Conservation (phyloP, 768 basidiomycete genomes). For the Termitomyces sp. region DNA sequence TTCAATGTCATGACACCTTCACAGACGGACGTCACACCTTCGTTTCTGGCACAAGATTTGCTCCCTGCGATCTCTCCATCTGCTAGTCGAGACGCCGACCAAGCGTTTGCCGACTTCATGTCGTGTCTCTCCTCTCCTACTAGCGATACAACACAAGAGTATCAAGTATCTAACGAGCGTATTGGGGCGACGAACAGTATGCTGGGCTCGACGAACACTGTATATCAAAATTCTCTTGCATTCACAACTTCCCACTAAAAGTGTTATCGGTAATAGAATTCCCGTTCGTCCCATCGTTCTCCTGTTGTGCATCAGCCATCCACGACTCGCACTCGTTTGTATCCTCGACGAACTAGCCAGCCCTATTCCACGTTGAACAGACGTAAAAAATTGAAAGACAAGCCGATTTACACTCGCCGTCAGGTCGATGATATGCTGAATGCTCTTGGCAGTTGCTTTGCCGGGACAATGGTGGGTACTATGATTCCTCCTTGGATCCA, state of each 20-base stretch:
- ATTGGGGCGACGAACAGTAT: background rate
- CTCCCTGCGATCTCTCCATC: background rate
- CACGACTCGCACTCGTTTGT: background rate
- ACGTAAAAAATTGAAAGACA: constrained; percentile 10
- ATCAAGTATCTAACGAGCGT: background rate
- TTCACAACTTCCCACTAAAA: background rate
- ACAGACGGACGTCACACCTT: background rate
- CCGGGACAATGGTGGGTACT: constrained; percentile 7
- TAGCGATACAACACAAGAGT: background rate
- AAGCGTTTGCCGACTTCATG: constrained; percentile 8
- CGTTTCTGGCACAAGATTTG: background rate
- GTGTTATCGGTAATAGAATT: background rate
- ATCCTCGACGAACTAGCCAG: constrained; percentile 2
- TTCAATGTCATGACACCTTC: background rate
- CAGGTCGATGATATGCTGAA: constrained; percentile 12
- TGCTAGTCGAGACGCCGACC: background rate
- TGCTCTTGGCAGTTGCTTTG: constrained; percentile 9
- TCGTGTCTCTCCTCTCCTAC: background rate
- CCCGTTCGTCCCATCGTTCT: background rate
- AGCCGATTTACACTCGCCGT: constrained; percentile 9
- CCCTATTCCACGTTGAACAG: constrained; percentile 1
- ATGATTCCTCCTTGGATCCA: background rate
- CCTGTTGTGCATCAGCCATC: background rate
- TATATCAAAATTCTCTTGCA: background rate
- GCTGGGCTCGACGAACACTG: background rate